Conservation (phyloP, 805 yeast species). For the Myxozyma kluyveri region DNA sequence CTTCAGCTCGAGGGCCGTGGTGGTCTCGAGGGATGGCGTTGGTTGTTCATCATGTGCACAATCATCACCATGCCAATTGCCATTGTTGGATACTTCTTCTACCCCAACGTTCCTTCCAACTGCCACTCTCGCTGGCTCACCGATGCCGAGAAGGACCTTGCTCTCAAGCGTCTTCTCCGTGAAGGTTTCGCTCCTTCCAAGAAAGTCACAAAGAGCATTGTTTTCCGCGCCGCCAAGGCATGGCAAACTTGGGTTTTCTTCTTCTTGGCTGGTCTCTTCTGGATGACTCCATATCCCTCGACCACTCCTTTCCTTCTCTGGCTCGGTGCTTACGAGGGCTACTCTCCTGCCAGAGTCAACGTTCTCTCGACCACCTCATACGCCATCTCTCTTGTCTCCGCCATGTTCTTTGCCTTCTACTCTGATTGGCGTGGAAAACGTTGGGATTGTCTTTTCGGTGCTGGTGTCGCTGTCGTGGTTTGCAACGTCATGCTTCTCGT, state of each 20-base stretch:
- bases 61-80: constrained; percentile 39
- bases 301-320: constrained; percentile 25
- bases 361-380: constrained; percentile 14
- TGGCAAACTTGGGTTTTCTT: constrained; percentile 26
- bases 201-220: not conserved
- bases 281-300: constrained; percentile 25
- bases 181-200: constrained; percentile 22
- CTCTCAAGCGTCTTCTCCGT: constrained; percentile 23
- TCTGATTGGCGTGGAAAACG: constrained; percentile 27
- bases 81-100: constrained; percentile 41
- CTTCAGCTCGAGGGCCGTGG: constrained; percentile 44
- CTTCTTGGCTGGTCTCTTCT: constrained; percentile 21
- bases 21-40: constrained; percentile 60
- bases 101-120: constrained; percentile 49
- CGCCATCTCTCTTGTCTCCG: constrained; percentile 25
- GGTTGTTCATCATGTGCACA: constrained; percentile 61
- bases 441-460: constrained; percentile 20
- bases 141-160: constrained; percentile 30
- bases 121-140: constrained; percentile 32
- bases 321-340: constrained; percentile 5
- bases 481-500: constrained; percentile 22
- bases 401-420: constrained; percentile 27
- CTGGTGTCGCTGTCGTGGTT: constrained; percentile 23
- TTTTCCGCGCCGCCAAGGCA: constrained; percentile 7
- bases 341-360: constrained; percentile 5